These are phyloP conservation scores for Naganishia randhawae DNA, from an alignment of 768 basidiomycete species.

Conservation along the genomic window DNA sequence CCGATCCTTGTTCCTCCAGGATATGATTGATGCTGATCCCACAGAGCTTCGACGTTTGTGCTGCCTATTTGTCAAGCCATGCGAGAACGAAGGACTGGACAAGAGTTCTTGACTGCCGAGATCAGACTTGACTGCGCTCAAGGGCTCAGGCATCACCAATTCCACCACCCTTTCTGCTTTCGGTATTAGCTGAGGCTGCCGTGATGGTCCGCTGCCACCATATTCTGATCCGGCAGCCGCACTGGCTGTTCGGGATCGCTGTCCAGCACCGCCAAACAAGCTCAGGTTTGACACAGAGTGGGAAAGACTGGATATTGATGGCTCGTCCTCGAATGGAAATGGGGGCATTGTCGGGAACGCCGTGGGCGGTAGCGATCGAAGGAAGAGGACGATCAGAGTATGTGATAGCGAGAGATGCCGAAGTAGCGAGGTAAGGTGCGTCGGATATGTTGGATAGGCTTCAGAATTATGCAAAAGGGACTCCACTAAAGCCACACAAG, in stretches of 20 bases:
- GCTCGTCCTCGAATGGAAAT: slow-evolving; percentile 45
- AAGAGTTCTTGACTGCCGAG: slow-evolving; percentile 18
- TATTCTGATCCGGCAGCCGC: not conserved
- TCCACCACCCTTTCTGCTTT: slow-evolving; percentile 43
- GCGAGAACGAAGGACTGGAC: not conserved
- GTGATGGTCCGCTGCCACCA: not conserved
- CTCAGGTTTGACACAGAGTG: slow-evolving; percentile 25
- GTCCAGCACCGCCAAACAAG: slow-evolving; percentile 11
- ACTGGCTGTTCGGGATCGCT: not conserved
- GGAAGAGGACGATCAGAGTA: slow-evolving; percentile 45
- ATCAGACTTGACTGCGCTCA: slow-evolving; percentile 31
- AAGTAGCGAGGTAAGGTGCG: slow-evolving; percentile 42
- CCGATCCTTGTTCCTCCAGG: slow-evolving; percentile 26
- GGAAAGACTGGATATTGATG: slow-evolving; percentile 15
- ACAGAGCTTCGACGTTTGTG: slow-evolving; percentile 17
- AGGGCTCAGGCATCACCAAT: slow-evolving; percentile 48
- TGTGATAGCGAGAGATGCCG: slow-evolving; percentile 47
- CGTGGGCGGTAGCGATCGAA: slow-evolving; percentile 40
- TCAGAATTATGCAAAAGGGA: slow-evolving; percentile 46
- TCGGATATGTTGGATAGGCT: slow-evolving; percentile 44
- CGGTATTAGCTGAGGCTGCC: not conserved
- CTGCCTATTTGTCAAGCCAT: not conserved
- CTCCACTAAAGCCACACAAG: slow-evolving; percentile 37
- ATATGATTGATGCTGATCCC: slow-evolving; percentile 24
- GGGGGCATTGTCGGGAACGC: slow-evolving; percentile 40